Evolutionary conservation across 441 rosid genomes (phyloP).

Genomic region (Dalechampia spathulata): DNA sequence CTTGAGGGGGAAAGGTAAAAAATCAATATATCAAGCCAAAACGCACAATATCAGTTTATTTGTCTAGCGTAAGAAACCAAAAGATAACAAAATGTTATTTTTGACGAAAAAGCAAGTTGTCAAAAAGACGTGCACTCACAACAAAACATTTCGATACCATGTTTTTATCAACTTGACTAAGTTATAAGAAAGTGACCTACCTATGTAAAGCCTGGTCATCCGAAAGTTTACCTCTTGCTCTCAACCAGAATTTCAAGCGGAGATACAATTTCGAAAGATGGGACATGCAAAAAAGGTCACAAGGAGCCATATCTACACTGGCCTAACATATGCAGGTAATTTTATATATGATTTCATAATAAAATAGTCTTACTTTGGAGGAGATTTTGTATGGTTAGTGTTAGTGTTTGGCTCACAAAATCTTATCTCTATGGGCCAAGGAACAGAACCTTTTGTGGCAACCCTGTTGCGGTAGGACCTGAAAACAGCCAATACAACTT

Average conservation of each 20-base stretch:
- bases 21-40: neutral
- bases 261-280: constrained; percentile 16
- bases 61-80: neutral
- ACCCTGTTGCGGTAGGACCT: constrained; percentile 89
- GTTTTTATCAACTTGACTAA: neutral
- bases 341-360: constrained; percentile 6
- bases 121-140: neutral
- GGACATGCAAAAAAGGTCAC: neutral
- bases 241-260: constrained; percentile 91
- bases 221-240: constrained; percentile 89
- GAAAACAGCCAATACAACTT: constrained; percentile 24
- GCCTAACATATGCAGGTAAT: neutral
- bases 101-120: neutral
- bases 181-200: constrained; percentile 27
- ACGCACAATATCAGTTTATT: neutral
- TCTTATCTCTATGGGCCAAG: constrained; percentile 97
- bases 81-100: neutral
- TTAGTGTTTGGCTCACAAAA: constrained; percentile 71
- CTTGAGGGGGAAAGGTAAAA: too few species aligned
- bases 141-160: neutral
- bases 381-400: constrained; percentile 76
- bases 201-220: constrained; percentile 96
- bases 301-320: neutral
- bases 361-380: constrained; percentile 56
- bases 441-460: constrained; percentile 52